Base-by-base conservation (phyloP, 257 asterid species). In the Paraleonurus japonicus region DNA sequence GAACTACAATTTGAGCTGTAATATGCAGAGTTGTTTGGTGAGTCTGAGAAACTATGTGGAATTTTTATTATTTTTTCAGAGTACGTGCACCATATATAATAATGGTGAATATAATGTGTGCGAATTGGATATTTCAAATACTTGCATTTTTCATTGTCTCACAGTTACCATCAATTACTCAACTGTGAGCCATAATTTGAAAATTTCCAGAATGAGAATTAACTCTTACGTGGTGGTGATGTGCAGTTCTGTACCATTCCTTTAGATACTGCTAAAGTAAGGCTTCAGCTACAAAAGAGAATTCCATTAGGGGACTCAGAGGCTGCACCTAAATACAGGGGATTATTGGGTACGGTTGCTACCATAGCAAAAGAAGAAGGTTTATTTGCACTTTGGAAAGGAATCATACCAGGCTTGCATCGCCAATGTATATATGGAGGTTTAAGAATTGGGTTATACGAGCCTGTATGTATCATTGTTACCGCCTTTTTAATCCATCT, bases 311-410 rank as follows among this genome's bases (percentile, higher is more conserved):
- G 83, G 69, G 96, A 88, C 54, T 84, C 83, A 22, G 79, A 37
- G 22, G 83, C 82, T 71, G 67, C 72, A 47, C 81, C 92, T 13
- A 92, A 84, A 76, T 92, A 92, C 84, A 85, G 58, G 76, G 97
- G 97, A 30, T 76, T 90, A 80, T 74, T 83, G 45, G 91, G 90
- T 78, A 90, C 97, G 16, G 61, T 92, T 66, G 80, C 73, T 67
- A 92, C 96, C 50, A 92, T 92, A 71, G 92, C 90, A 23, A 90
- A 79, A 76, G 98, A 90, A 78, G 98, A 92, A 83, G 97, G 97
- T 37, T 61, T 88, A 20, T 64, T 81, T 55, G 85, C 96, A 68
- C 97, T 90, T 50, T 92, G 98, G 98, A 92, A 85, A 81, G 98
- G 98, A 72, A 82, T 92, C 22, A 59, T 92, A 64, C 96, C 96